Evolutionary conservation across 73 alveolate species (phyloP).

Genomic region (Paramecium biaurelia): DNA sequence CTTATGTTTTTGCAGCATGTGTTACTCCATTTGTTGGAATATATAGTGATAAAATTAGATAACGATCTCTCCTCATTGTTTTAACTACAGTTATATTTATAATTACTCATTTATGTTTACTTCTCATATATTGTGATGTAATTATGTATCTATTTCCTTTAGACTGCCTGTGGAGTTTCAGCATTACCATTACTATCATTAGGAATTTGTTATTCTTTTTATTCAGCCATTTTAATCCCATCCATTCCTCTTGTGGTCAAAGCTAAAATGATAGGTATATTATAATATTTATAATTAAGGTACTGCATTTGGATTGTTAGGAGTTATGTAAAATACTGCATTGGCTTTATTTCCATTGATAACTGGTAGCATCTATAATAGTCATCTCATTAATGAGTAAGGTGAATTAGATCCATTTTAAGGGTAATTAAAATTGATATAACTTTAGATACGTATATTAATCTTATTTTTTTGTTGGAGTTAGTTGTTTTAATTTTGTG

Average conservation of each 20-base stretch:
- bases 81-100: neutral
- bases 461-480: slow-evolving; percentile 23
- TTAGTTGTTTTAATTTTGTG: neutral
- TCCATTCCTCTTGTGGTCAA: slow-evolving; percentile 11
- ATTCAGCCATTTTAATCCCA: neutral
- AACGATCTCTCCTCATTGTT: neutral
- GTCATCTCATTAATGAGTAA: neutral
- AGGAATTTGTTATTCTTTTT: neutral
- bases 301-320: slow-evolving; percentile 46
- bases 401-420: neutral
- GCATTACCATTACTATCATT: neutral
- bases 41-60: neutral
- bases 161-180: neutral
- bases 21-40: neutral
- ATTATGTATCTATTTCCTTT: neutral
- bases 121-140: neutral
- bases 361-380: neutral
- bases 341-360: slow-evolving; percentile 27
- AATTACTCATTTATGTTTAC: neutral
- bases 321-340: slow-evolving; percentile 33
- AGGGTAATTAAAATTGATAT: neutral
- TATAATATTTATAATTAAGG: neutral
- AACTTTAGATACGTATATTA: neutral
- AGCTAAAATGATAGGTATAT: neutral
- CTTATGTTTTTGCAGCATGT: neutral